These are phyloP conservation scores for Apophysomyces ossiformis DNA, from an alignment of 371 early-diverging fungal genomes.

Conservation along the genomic window DNA sequence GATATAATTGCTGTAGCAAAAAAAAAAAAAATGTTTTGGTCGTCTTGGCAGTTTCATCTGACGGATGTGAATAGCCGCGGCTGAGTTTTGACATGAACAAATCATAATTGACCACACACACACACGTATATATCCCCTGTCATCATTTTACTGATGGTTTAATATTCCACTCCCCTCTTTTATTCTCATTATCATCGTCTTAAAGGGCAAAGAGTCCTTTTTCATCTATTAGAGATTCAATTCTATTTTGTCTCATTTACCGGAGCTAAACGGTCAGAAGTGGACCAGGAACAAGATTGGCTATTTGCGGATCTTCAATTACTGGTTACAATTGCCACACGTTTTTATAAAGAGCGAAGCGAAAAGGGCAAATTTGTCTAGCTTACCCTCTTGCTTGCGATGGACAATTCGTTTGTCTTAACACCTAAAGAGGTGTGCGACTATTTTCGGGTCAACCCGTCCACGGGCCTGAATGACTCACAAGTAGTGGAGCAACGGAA, in stretches of 20 bases:
- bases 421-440: slow-evolving; percentile 70
- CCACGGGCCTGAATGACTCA: slow-evolving; percentile 60
- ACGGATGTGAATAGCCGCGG: not conserved
- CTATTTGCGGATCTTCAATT: slow-evolving; percentile 8
- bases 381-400: slow-evolving; percentile 25
- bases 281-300: not conserved
- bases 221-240: not conserved
- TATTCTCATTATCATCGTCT: too few relatives aligned
- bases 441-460: slow-evolving; percentile 63
- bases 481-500: slow-evolving; percentile 62
- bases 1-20: too few relatives aligned
- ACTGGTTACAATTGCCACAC: slow-evolving; percentile 8
- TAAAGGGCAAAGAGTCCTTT: not conserved
- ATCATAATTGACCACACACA: slow-evolving; percentile 3
- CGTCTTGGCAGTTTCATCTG: too few relatives aligned
- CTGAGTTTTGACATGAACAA: slow-evolving; percentile 7
- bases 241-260: not conserved
- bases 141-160: slow-evolving; percentile 4
- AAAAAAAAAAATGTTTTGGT: too few relatives aligned
- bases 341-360: slow-evolving; percentile 8
- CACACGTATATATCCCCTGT: not conserved
- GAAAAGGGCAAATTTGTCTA: slow-evolving; percentile 12
- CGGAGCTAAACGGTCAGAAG: not conserved
- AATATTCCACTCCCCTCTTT: not conserved
- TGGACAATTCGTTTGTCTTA: slow-evolving; percentile 73